Evolutionary conservation across 2,329 filamentous ascomycete species (phyloP).

Genomic region (Stagonosporopsis tanaceti): DNA sequence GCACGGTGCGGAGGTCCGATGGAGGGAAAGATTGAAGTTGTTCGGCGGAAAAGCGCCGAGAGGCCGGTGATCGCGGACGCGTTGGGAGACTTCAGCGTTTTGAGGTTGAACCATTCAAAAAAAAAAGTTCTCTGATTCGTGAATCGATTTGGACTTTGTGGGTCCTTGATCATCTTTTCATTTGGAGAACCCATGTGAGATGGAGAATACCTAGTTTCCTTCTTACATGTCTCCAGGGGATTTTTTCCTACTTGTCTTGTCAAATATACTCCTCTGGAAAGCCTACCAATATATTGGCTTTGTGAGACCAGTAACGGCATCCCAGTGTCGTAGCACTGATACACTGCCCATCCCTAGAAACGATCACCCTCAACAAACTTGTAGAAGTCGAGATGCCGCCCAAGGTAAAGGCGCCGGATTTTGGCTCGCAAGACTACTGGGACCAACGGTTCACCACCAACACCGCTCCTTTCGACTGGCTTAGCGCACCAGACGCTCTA

Average conservation of each 20-base stretch:
- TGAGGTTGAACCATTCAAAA: not conserved
- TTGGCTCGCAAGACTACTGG: constrained; percentile 49
- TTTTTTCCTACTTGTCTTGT: not conserved
- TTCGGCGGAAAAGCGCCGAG: constrained; percentile 11
- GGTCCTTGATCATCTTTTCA: not conserved
- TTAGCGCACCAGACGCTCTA: constrained; percentile 41
- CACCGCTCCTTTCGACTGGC: constrained; percentile 50
- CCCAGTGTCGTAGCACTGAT: not conserved
- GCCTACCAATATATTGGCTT: not conserved
- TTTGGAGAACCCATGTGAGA: not conserved
- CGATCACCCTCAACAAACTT: not conserved
- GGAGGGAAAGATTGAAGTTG: constrained; percentile 25
- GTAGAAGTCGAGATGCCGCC: not conserved
- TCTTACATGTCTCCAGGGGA: not conserved
- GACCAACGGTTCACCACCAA: constrained; percentile 47
- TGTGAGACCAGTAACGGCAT: not conserved
- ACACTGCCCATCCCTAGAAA: not conserved
- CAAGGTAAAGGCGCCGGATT: constrained; percentile 37
- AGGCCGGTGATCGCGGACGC: constrained; percentile 5
- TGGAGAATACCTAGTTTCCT: not conserved
- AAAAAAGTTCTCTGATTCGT: not conserved
- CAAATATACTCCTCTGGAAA: not conserved
- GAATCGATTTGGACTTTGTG: constrained; percentile 2
- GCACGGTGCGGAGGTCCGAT: constrained; percentile 29
- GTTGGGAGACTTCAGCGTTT: not conserved